Conservation (phyloP, 805 yeast genomes). For the Metschnikowia rubicola region DNA sequence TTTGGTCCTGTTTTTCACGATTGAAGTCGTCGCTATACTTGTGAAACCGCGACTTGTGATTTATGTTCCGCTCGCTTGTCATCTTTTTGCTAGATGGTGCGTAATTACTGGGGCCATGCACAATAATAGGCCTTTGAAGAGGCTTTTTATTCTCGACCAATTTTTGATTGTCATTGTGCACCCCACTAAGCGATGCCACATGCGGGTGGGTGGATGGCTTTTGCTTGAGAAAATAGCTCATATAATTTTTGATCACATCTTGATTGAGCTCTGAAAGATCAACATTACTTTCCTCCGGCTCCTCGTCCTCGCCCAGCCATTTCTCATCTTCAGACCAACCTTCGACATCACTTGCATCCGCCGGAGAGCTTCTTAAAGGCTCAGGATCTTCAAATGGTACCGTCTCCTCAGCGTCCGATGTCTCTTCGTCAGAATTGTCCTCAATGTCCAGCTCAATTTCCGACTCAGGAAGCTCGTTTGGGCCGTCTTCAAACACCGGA, state of each 20-base stretch:
- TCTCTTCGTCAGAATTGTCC: not conserved
- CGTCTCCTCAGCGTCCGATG: constrained; percentile 1
- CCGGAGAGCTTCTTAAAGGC: not conserved
- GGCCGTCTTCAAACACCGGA: not conserved
- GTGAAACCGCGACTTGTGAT: constrained; percentile 1
- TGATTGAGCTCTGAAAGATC: constrained; percentile 5
- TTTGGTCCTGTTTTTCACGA: constrained; percentile 6
- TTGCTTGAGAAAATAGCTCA: constrained; percentile 11
- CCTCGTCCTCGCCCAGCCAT: constrained; percentile 3
- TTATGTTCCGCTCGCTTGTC: not conserved
- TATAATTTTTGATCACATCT: constrained; percentile 10
- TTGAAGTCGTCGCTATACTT: constrained; percentile 2
- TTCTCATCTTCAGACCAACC: constrained; percentile 3
- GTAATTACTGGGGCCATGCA: constrained; percentile 5
- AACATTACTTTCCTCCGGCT: constrained; percentile 2
- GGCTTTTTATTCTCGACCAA: not conserved
- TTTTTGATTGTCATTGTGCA: not conserved
- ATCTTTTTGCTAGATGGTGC: not conserved
- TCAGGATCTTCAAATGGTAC: not conserved
- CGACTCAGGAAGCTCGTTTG: not conserved
- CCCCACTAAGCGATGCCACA: not conserved
- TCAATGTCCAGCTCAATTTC: constrained; percentile 1
- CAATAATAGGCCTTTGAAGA: constrained; percentile 2
- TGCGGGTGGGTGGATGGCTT: constrained; percentile 2
- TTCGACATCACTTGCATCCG: constrained; percentile 1